Conservation (phyloP, 768 basidiomycete species). For the Boletus subparvulus region DNA sequence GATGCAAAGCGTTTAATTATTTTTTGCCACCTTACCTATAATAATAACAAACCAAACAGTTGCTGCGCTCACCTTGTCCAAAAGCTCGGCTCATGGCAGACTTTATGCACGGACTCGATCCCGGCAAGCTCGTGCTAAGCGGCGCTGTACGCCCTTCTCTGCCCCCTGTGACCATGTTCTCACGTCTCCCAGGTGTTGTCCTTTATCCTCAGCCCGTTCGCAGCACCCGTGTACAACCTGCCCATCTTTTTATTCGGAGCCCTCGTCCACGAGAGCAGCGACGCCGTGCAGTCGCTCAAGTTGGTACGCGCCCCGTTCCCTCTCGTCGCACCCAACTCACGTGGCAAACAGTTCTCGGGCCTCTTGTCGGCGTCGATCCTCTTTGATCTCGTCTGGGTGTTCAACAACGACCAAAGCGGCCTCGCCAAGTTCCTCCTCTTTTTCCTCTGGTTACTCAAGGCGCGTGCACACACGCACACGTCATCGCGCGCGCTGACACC, state of each 20-base stretch:
- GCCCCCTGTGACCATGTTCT: neutral
- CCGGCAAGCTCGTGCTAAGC: conserved; percentile 62
- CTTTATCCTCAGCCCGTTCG: conserved; percentile 54
- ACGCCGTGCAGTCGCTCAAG: conserved; percentile 63
- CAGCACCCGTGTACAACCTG: conserved; percentile 70
- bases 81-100: conserved; percentile 57
- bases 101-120: conserved; percentile 69
- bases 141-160: conserved; percentile 50
- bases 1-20: too few species aligned
- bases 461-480: conserved; percentile 13
- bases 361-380: conserved; percentile 59
- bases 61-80: too few species aligned
- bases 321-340: neutral
- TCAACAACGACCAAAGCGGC: conserved; percentile 51
- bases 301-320: conserved; percentile 39
- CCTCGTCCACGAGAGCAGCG: conserved; percentile 68
- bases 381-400: conserved; percentile 73
- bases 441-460: conserved; percentile 60
- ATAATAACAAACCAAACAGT: too few species aligned
- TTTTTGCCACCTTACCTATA: too few species aligned
- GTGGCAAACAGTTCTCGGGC: conserved; percentile 53
- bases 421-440: conserved; percentile 57
- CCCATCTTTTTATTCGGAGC: conserved; percentile 80
- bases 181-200: conserved; percentile 51
- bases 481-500: neutral